These are phyloP conservation scores for Pythium aristosporum DNA, from an alignment of 352 stramenopile species.

Conservation along the genomic window DNA sequence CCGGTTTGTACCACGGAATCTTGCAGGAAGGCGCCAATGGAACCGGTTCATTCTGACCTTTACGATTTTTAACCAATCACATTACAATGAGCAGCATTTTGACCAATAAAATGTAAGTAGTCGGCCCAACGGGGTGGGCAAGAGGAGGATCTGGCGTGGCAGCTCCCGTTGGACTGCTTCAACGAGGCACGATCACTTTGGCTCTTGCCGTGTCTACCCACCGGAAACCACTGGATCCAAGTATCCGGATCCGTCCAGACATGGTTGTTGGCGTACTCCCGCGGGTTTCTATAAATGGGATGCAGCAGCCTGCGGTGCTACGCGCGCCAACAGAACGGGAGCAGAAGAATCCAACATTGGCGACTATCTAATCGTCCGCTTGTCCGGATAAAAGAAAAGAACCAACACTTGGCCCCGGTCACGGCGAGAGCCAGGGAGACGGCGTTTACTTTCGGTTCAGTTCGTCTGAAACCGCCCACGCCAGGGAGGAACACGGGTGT, in stretches of 20 bases:
- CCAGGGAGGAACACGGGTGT: too few species aligned
- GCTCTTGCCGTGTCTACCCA: slow-evolving; percentile 7
- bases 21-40: background rate
- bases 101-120: background rate
- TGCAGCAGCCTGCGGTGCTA: background rate
- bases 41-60: background rate
- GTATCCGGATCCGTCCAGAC: slow-evolving; percentile 2
- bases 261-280: background rate
- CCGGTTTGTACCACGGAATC: background rate
- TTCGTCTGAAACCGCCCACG: background rate
- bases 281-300: background rate
- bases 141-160: background rate
- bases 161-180: background rate
- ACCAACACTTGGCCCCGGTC: background rate
- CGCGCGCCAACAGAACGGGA: background rate
- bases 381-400: background rate
- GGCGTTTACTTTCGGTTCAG: background rate
- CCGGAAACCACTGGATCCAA: slow-evolving; percentile 4
- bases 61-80: background rate
- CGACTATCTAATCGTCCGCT: background rate
- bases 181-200: background rate
- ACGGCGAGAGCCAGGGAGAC: background rate
- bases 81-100: background rate
- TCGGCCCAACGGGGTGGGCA: background rate
- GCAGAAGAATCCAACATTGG: background rate